Base-by-base conservation (phyloP, 176 grass and related monocot genomes). In the Puya raimondii region DNA sequence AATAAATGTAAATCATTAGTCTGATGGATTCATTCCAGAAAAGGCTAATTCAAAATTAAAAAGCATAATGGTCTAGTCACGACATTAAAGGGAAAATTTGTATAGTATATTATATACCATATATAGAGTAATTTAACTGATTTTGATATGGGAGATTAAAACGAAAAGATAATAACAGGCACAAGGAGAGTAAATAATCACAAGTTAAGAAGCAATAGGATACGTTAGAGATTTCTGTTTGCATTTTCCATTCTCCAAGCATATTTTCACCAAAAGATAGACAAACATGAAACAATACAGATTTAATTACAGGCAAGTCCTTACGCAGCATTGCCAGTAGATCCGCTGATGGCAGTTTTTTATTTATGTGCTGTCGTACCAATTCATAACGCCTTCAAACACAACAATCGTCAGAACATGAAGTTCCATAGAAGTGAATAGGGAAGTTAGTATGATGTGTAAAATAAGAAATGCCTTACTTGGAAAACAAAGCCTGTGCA, bases 241-340 rank as follows among this genome's bases (percentile, higher is more conserved):
- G 49, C 49, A 70, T 52, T 70, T 70, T 70, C 49, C 23, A 70
- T 52, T 70, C 52, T 23, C 23, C 22, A 70, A 53, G 49, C 49
- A 70, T 51, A 51, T 70, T 27, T 50, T 17, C 48, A 74, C n/a
- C 2, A 64, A 64, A 74, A 51, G 11, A 14, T 23, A 64, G 15
- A 49, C 1, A 50, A 64, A 61, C 4, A 86, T 47, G 33, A 67
- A 48, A 66, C 12, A 61, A 4, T 75, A 63, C 49, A 70, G 17
- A 61, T 82, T 63, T 63, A 53, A 63, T 16, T 54, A 70, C 65
- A 53, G 15, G 66, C 29, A 78, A 83, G 53, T 77, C 67, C 89
- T 93, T 93, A 99, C 94, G 53, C 70, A 99, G 83, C 72, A 93
- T 90, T 69, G 80, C 75, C 73, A 93, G 68, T 68, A 99, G 87